These are phyloP conservation scores for Biscutella auriculata DNA, from an alignment of 441 rosid species.

Conservation along the genomic window DNA sequence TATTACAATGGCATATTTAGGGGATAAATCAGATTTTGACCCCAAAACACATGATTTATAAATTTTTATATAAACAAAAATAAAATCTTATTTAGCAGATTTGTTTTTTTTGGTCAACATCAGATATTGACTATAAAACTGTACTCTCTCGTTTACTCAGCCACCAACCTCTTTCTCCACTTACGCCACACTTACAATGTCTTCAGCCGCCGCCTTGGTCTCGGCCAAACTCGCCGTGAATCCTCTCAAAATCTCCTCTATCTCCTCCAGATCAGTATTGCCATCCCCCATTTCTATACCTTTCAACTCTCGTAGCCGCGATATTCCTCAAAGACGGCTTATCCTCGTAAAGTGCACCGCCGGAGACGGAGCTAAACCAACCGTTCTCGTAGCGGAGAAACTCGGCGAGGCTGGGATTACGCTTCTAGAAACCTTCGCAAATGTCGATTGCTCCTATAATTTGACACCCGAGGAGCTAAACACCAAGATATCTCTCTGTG, in stretches of 20 bases:
- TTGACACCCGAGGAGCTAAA: constrained; percentile 4
- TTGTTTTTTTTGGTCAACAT: too few species aligned
- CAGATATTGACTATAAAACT: too few species aligned
- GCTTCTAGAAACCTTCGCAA: constrained; percentile 28
- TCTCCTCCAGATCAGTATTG: constrained; percentile 19
- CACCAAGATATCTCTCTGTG: constrained; percentile 15
- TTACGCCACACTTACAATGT: background rate
- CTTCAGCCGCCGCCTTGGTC: constrained; percentile 4
- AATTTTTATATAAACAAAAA: too few species aligned
- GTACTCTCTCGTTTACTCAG: background rate
- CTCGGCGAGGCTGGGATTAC: constrained; percentile 43
- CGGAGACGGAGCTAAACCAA: constrained; percentile 26
- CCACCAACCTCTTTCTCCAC: constrained; percentile 7
- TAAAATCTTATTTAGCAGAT: too few species aligned
- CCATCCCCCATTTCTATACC: constrained; percentile 20
- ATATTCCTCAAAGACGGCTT: background rate
- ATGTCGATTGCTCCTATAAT: constrained; percentile 21
- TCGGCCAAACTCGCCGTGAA: constrained; percentile 9
- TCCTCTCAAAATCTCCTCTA: constrained; percentile 1
- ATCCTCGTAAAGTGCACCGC: constrained; percentile 10
- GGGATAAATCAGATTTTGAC: too few species aligned
- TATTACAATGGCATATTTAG: too few species aligned
- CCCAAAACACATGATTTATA: too few species aligned
- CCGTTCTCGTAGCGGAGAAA: constrained; percentile 44
- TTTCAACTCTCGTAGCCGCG: background rate